Evolutionary conservation across 1,139 yeast species (phyloP).

Genomic region (Hansenula lynferdii): DNA sequence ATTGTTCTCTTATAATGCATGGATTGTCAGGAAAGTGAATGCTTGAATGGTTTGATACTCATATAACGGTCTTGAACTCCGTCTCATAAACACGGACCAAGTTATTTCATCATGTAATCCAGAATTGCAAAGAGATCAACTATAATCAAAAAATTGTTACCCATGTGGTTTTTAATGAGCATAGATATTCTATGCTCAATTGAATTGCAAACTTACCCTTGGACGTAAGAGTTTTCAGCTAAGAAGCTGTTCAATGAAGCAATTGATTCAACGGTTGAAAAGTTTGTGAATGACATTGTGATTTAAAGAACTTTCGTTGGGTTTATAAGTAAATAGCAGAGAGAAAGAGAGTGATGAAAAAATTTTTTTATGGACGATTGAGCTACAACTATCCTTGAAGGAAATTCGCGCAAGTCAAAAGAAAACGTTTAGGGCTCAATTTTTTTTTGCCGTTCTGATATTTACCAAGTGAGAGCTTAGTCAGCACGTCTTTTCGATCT

Average conservation of each 20-base stretch:
- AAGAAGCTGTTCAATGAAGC: slow-evolving; percentile 82
- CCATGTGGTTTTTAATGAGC: neutral
- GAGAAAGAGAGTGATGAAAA: neutral
- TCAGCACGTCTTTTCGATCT: too few species aligned
- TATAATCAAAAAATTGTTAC: neutral
- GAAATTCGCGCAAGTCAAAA: neutral
- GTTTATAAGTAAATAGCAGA: neutral
- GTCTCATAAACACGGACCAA: slow-evolving; percentile 98
- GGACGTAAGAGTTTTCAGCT: slow-evolving; percentile 89
- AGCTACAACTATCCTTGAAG: neutral
- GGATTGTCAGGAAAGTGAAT: slow-evolving; percentile 28
- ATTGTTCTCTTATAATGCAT: too few species aligned
- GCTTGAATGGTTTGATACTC: slow-evolving; percentile 59
- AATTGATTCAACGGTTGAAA: slow-evolving; percentile 77
- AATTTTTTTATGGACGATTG: slow-evolving; percentile 3
- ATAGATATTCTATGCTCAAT: neutral
- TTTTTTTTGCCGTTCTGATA: too few species aligned
- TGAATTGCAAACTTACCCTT: slow-evolving; percentile 65
- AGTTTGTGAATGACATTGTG: slow-evolving; percentile 70
- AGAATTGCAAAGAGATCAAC: neutral
- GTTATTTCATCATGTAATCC: slow-evolving; percentile 54
- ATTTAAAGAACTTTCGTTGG: neutral
- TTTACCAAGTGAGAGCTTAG: too few species aligned
- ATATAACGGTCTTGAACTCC: slow-evolving; percentile 90
- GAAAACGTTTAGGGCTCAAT: neutral